Evolutionary conservation across 371 early-diverging fungal genomes (phyloP).

Genomic region (Actinomortierella ambigua): DNA sequence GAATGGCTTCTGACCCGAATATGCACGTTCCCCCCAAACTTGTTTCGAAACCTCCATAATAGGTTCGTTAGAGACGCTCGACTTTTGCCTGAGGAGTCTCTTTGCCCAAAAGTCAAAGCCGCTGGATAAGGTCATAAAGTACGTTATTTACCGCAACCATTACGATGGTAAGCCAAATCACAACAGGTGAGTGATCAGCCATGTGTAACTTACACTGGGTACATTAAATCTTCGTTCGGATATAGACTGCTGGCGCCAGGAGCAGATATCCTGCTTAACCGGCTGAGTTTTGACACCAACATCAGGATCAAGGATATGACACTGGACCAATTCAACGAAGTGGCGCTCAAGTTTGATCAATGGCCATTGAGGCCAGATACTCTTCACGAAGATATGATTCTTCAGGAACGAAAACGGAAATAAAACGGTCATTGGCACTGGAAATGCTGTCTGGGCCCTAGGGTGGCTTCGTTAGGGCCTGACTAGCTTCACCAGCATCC

Average conservation of each 20-base stretch:
- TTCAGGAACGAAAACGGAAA: slow-evolving; percentile 20
- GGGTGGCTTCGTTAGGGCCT: no score
- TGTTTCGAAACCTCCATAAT: slow-evolving; percentile 2
- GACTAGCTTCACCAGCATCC: no score
- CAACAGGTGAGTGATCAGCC: no score
- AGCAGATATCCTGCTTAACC: slow-evolving; percentile 61
- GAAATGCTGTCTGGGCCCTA: no score
- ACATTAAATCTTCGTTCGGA: background rate
- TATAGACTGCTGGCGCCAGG: slow-evolving; percentile 63
- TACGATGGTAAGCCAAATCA: no score
- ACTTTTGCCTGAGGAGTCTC: slow-evolving; percentile 60
- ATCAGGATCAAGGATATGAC: slow-evolving; percentile 56
- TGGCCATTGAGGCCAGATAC: slow-evolving; percentile 64
- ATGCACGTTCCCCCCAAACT: no score
- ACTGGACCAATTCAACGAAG: slow-evolving; percentile 58
- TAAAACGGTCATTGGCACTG: no score
- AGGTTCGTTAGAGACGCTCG: slow-evolving; percentile 64
- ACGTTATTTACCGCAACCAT: slow-evolving; percentile 16
- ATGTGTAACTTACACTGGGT: background rate
- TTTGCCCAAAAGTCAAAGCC: slow-evolving; percentile 49
- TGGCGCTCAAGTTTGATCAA: slow-evolving; percentile 63
- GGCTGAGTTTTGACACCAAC: slow-evolving; percentile 57
- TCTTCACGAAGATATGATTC: slow-evolving; percentile 54
- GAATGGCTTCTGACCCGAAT: background rate
- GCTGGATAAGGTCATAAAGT: slow-evolving; percentile 61